Base-by-base conservation (phyloP, 371 early-diverging fungal species). In the Basidiobolus meristosporus region DNA sequence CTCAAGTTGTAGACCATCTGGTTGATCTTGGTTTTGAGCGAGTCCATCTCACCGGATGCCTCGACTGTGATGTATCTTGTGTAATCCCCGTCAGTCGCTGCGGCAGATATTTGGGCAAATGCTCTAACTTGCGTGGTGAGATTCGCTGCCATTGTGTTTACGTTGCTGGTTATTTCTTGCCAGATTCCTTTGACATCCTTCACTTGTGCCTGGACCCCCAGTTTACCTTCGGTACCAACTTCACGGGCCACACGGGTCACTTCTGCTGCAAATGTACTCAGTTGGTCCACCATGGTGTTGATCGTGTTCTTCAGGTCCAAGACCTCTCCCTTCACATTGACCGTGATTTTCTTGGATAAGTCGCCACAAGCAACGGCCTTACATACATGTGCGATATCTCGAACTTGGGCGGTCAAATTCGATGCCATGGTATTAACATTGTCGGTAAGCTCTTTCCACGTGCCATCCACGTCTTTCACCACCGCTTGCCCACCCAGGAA, bases 1-100 rank as follows among this genome's bases (percentile, higher is more conserved):
- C 77, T 59, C 26, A 80, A 51, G 2, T 68, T 66, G 26, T 53
- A 57, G 3, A 78, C 52, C 76, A 81, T 78, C 41, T 76, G 66
- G 50, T 80, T 77, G 43, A 80, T 77, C 57, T 77, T 76, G 22
- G 74, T 72, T 50, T 80, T 78, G 39, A 80, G 61, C 19, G 76
- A 67, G 30, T 77, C 76, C 77, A 77, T 77, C 57, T 79, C 77
- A 41, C 77, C 77, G 19, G 68, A 66, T 0, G 77, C 77, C 43
- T 74, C 72, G 3, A 76, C 68, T 1, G 74, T 79, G 41, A 79
- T 76, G 45, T 70, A 53, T 12, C 60, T 66, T 26, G 26, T 9
- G 37, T 68, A 75, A 48, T 76, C 73, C 15, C 73, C 75, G n/a
- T 60, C 68, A 1, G 75, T 65, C 56, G 71, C 71, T 10, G 71